Conservation (phyloP, 2,329 filamentous ascomycete genomes). For the Alternaria solani region DNA sequence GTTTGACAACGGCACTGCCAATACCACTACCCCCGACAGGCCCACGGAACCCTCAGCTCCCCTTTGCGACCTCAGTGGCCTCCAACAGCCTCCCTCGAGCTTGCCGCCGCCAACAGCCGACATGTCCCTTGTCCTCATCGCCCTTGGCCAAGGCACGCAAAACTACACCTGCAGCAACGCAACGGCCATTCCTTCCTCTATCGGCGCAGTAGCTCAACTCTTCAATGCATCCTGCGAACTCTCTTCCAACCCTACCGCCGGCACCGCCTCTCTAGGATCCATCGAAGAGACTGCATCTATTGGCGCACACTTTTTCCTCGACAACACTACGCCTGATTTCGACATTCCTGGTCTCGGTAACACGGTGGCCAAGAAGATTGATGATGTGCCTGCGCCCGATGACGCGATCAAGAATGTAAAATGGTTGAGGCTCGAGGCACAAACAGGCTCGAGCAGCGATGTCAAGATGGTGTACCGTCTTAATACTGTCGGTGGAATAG, state of each 20-base stretch:
- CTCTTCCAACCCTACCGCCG: constrained; percentile 26
- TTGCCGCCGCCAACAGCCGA: constrained; percentile 35
- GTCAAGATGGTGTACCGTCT: constrained; percentile 83
- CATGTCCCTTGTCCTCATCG: constrained; percentile 54
- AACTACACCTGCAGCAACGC: constrained; percentile 58
- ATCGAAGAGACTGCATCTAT: constrained; percentile 42
- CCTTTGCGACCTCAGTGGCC: constrained; percentile 34
- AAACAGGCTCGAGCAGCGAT: constrained; percentile 41
- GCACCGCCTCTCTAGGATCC: constrained; percentile 36
- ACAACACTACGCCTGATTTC: constrained; percentile 79
- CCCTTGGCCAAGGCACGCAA: constrained; percentile 59
- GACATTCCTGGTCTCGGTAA: constrained; percentile 74
- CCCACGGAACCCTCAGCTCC: neutral
- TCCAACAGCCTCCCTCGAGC: constrained; percentile 37
- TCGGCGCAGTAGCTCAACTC: constrained; percentile 53
- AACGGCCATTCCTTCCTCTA: constrained; percentile 45
- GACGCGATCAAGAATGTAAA: constrained; percentile 66
- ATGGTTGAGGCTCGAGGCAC: constrained; percentile 76
- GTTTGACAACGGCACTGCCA: constrained; percentile 13
- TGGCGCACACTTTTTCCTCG: constrained; percentile 83
- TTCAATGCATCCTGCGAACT: constrained; percentile 37
- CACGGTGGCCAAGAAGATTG: constrained; percentile 71
- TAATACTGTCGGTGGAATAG: constrained; percentile 79
- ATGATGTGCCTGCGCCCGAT: constrained; percentile 68
- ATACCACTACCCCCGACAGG: neutral